Conservation (phyloP, 805 yeast genomes). For the Cyberlindnera samutprakarnensis region DNA sequence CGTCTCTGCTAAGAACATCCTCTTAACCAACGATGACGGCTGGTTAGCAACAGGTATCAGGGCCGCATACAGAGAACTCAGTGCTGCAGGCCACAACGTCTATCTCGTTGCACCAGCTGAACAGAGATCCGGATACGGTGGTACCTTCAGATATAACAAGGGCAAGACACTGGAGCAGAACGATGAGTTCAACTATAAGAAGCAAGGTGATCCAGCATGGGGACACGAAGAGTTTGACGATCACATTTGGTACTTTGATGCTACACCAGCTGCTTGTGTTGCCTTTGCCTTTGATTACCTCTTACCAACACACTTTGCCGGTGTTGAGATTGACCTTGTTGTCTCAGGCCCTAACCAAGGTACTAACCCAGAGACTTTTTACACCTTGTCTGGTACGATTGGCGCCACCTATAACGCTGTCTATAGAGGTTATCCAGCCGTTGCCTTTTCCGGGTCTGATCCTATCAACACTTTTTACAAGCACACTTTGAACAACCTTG, state of each 20-base stretch:
- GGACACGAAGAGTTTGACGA: conserved; percentile 38
- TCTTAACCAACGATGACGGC: conserved; percentile 50
- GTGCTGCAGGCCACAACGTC: conserved; percentile 41
- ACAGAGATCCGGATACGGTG: conserved; percentile 49
- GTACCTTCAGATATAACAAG: conserved; percentile 39
- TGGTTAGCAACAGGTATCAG: conserved; percentile 52
- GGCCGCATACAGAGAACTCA: conserved; percentile 44
- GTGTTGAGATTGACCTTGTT: conserved; percentile 38
- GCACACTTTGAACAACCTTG: conserved; percentile 36
- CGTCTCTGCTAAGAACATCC: conserved; percentile 31
- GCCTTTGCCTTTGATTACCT: conserved; percentile 41
- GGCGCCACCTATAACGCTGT: conserved; percentile 43
- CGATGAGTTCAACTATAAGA: conserved; percentile 41
- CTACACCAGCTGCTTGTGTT: conserved; percentile 49
- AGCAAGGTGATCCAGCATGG: conserved; percentile 46
- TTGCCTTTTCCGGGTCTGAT: conserved; percentile 47
- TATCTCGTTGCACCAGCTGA: conserved; percentile 44
- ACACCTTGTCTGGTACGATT: conserved; percentile 41
- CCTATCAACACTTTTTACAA: conserved; percentile 35
- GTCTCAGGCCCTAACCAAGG: conserved; percentile 51
- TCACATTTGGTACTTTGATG: conserved; percentile 47
- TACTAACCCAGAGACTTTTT: conserved; percentile 35
- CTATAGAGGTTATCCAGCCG: conserved; percentile 40
- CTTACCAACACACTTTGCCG: conserved; percentile 36
- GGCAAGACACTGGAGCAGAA: conserved; percentile 32